Evolutionary conservation across 2,329 filamentous ascomycete species (phyloP), one percentile per base, ranked within the genome.

Genomic region (Orbilia quercus): DNA sequence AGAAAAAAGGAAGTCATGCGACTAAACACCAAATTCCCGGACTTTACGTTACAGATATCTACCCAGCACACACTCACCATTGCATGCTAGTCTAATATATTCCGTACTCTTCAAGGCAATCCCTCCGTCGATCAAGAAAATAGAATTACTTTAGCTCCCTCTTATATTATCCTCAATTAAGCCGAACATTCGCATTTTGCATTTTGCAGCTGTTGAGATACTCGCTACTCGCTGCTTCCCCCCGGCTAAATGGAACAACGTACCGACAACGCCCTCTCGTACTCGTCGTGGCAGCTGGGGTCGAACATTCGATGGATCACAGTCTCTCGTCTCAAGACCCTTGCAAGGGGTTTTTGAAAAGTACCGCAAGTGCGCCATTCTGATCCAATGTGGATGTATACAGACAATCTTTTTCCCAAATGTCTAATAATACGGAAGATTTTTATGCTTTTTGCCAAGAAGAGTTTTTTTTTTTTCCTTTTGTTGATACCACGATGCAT

Each of bases 211-310:
- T 9, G 20, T 9, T 3, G 2, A 16, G 48, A 22, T 25, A 28
- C 20, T 50, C 23, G 23, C 36, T 60, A 11, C 25, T 2, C 44
- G 48, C 45, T 40, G 20, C 34, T 34, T 16, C 54, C 40, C 55
- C 22, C 48, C 69, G 69, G 69, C 60, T 73, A 73, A 73, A 73
- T 73, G 69, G 69, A 66, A 73, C 38, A 28, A 28, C 67, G 67
- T 60, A 66, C 69, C 69, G 69, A 47, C 53, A 73, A 54, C 69
- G 54, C 69, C 69, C 59, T 31, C 63, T 53, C 47, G 45, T 53
- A 53, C 31, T 55, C 36, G 38, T 44, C 22, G 22, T 38, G 50
- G 6, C 2, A 7, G 25, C 25, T 50, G 11, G 16, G 12, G 23
- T 5, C 4, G 4, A n/a, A 50, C 28, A 38, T 18, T 31, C 16